These are phyloP conservation scores for Neoascochyta sp. DNA, from an alignment of 2,329 filamentous ascomycete species.

Conservation along the genomic window DNA sequence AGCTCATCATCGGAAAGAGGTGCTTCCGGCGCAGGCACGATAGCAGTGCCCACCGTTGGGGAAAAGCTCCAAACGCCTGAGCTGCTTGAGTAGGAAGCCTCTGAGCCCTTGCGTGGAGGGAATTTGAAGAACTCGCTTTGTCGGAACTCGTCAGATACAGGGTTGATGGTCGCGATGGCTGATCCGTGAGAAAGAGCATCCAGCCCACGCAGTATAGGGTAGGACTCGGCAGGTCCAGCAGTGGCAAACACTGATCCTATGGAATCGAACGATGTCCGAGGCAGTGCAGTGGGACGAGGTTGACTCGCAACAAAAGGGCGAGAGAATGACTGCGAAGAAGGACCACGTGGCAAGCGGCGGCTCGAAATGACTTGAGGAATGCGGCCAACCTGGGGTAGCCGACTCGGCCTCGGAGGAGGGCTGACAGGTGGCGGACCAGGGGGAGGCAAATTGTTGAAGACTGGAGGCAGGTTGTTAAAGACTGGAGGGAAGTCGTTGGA, in stretches of 20 bases:
- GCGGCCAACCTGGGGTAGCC: conserved; percentile 76
- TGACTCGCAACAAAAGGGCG: conserved; percentile 63
- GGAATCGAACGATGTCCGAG: conserved; percentile 33
- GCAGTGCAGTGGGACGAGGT: conserved; percentile 35
- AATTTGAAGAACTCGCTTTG: conserved; percentile 69
- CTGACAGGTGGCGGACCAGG: conserved; percentile 23
- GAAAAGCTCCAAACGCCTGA: conserved; percentile 59
- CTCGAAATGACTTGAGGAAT: conserved; percentile 78
- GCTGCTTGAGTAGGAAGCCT: conserved; percentile 62
- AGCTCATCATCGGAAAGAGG: conserved; percentile 77
- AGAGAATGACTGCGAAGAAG: conserved; percentile 78
- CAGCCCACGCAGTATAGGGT: conserved; percentile 34
- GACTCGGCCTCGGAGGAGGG: conserved; percentile 51
- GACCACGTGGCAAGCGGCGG: conserved; percentile 58
- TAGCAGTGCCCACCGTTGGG: conserved; percentile 56
- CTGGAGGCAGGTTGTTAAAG: conserved; percentile 10
- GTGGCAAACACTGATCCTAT: conserved; percentile 26
- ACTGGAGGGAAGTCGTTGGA: conserved; percentile 10
- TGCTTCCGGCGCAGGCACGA: conserved; percentile 60
- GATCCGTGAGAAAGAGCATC: conserved; percentile 35
- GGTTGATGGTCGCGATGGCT: conserved; percentile 36
- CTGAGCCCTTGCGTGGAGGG: conserved; percentile 68
- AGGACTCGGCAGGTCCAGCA: conserved; percentile 31
- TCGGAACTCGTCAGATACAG: conserved; percentile 27
- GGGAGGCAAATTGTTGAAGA: conserved; percentile 15